phyloP scores from a whole-genome alignment of 441 rosid genomes.

The Cnidoscolus chayamansa region DNA sequence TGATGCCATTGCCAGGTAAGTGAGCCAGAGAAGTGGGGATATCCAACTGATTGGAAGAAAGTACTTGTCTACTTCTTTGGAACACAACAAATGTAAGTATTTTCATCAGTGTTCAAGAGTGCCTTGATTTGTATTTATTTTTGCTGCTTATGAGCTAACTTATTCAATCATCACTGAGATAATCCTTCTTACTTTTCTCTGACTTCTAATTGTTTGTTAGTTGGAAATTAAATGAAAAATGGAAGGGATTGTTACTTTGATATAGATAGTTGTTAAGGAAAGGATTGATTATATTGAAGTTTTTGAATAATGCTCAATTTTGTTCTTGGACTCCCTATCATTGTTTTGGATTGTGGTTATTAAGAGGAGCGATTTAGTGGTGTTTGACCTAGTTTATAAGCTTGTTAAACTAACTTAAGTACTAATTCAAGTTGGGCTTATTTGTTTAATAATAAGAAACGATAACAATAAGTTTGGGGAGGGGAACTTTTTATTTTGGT shows the following conservation, averaged over 20 bases:
- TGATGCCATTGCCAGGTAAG: constrained; percentile 74
- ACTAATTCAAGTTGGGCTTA: no score
- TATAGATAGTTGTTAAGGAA: not conserved
- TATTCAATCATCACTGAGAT: not conserved
- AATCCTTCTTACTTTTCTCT: not conserved
- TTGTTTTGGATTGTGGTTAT: not conserved
- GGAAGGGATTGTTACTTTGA: no score
- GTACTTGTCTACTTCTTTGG: constrained; percentile 93
- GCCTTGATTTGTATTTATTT: not conserved
- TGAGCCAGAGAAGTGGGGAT: constrained; percentile 97
- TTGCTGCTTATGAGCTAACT: not conserved
- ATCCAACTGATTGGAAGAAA: constrained; percentile 84
- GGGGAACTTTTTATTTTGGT: no score
- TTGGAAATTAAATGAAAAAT: not conserved
- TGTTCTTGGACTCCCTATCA: not conserved
- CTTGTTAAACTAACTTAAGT: no score
- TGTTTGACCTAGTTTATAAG: no score
- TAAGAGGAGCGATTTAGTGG: not conserved
- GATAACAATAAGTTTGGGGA: no score
- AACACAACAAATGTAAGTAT: constrained; percentile 91
- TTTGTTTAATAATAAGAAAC: no score
- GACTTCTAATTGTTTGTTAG: not conserved
- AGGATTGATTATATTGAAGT: not conserved
- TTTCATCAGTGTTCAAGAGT: constrained; percentile 4
- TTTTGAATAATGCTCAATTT: not conserved